These are phyloP conservation scores for Anaeramoeba flamelloides DNA, from an alignment of 78 protist genomes.

Conservation along the genomic window DNA sequence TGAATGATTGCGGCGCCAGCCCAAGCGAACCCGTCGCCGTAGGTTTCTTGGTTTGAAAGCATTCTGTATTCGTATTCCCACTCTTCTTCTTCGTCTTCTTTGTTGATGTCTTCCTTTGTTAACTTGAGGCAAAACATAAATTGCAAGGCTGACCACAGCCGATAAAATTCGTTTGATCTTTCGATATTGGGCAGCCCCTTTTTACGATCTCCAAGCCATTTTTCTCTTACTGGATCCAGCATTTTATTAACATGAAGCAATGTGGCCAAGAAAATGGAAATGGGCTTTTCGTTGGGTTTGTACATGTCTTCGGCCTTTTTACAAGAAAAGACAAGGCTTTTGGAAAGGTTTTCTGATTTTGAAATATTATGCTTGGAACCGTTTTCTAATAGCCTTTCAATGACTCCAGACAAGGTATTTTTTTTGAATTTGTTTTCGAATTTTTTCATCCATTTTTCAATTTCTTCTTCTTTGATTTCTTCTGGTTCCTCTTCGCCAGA, in stretches of 20 bases:
- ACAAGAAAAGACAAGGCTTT: no score
- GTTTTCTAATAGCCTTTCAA: no score
- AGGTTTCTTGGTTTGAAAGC: constrained; percentile 18
- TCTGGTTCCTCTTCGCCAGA: no score
- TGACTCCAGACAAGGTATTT: no score
- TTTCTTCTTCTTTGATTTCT: no score
- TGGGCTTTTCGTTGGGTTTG: constrained; percentile 19
- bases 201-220: constrained; percentile 33
- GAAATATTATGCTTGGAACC: no score
- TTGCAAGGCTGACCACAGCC: constrained; percentile 57
- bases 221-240: constrained; percentile 34
- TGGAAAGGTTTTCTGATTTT: no score
- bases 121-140: constrained; percentile 34
- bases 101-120: no score
- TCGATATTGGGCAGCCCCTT: constrained; percentile 42
- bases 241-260: constrained; percentile 22
- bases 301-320: constrained; percentile 29
- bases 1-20: constrained; percentile 51
- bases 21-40: constrained; percentile 61
- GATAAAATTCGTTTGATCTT: constrained; percentile 36
- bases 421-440: no score
- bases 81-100: no score
- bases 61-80: no score
- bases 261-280: constrained; percentile 27
- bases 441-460: no score